Evolutionary conservation across 2,329 filamentous ascomycete species (phyloP).

Genomic region (Clarireedia monteithiana): DNA sequence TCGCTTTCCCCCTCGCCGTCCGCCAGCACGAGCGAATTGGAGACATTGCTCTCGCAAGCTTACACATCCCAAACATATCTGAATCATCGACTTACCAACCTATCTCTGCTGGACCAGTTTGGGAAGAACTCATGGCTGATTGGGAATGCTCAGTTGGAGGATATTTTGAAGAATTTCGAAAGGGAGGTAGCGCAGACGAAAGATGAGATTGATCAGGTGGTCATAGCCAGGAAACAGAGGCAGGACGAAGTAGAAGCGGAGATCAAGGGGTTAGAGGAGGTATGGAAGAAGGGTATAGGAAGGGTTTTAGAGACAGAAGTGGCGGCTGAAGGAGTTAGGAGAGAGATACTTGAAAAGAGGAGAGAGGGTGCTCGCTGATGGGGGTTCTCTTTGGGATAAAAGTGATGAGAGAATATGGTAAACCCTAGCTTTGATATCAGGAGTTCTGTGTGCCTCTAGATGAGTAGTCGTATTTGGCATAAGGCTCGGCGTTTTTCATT

Average conservation of each 20-base stretch:
- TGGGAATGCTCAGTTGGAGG: constrained; percentile 72
- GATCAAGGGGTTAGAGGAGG: constrained; percentile 63
- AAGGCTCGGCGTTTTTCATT: too few relatives aligned
- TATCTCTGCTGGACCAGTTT: constrained; percentile 23
- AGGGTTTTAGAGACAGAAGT: constrained; percentile 80
- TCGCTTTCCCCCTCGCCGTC: constrained; percentile 37
- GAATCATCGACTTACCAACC: constrained; percentile 27
- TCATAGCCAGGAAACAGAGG: constrained; percentile 56
- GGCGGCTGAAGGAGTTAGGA: constrained; percentile 65
- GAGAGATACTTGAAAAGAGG: constrained; percentile 58
- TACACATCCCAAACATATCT: constrained; percentile 53
- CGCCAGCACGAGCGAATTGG: constrained; percentile 19
- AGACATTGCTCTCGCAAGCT: constrained; percentile 36
- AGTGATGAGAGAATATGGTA: not conserved
- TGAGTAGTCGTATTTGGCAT: not conserved
- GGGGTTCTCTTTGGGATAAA: not conserved
- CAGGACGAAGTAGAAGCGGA: constrained; percentile 70
- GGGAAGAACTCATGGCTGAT: constrained; percentile 92
- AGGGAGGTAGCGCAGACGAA: constrained; percentile 62
- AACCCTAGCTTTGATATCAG: too few relatives aligned
- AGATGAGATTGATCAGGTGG: constrained; percentile 64
- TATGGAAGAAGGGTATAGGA: constrained; percentile 73
- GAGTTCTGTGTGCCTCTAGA: too few relatives aligned
- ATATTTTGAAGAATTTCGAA: constrained; percentile 62
- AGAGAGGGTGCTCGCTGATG: constrained; percentile 30